These are phyloP conservation scores for Globisporangium megalacanthum DNA, from an alignment of 352 stramenopile genomes.

Conservation along the genomic window DNA sequence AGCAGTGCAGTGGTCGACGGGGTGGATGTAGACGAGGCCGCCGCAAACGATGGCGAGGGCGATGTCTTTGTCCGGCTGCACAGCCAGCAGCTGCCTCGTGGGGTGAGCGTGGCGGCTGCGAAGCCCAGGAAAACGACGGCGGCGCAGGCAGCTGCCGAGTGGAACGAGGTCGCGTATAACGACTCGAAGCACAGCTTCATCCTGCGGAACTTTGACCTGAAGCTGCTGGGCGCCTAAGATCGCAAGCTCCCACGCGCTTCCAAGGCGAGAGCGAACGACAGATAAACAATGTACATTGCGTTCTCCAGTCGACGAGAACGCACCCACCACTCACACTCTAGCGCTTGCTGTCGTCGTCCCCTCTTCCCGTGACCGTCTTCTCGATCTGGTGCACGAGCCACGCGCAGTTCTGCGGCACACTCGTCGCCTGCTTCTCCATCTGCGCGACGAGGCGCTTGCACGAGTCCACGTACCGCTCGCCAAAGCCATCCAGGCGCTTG, in stretches of 20 bases:
- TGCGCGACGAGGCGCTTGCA: constrained; percentile 48
- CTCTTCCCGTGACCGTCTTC: constrained; percentile 27
- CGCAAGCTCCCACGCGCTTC: too few relatives aligned
- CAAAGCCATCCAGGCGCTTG: constrained; percentile 53
- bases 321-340: neutral
- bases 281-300: neutral
- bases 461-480: constrained; percentile 65
- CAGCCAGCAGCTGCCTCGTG: constrained; percentile 6
- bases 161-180: constrained; percentile 34
- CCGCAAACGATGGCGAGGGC: constrained; percentile 1
- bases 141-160: constrained; percentile 14
- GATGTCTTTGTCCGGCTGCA: constrained; percentile 32
- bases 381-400: constrained; percentile 48
- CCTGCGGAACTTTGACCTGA: constrained; percentile 34
- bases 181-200: constrained; percentile 32
- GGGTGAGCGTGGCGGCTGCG: neutral
- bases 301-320: neutral
- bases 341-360: constrained; percentile 15
- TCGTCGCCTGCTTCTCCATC: constrained; percentile 57
- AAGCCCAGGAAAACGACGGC: constrained; percentile 5
- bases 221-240: neutral
- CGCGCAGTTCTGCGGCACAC: constrained; percentile 34
- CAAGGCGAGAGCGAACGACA: neutral
- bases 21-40: neutral
- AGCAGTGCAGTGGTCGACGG: neutral